A percentile compares a stretch with the other conserved stretches of the same genome.
These are phyloP conservation scores for Sclerospora graminicola DNA, from an alignment of 352 stramenopile species.

Conservation along the genomic window DNA sequence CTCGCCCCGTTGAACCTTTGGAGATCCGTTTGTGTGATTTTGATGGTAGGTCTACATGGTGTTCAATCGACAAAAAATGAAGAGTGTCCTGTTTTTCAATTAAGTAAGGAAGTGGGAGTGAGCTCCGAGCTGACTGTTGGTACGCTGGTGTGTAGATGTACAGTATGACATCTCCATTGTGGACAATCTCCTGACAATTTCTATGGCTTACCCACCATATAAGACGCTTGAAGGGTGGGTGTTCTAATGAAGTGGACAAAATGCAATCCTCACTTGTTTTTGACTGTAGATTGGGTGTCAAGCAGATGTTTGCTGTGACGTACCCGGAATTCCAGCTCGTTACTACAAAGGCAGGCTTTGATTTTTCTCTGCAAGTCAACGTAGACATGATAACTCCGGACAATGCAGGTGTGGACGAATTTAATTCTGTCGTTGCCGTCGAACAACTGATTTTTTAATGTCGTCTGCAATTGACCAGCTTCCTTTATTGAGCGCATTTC, in stretches of 20 bases:
- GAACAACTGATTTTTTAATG: background rate
- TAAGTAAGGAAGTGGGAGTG: background rate
- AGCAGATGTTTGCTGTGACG: slow-evolving; percentile 57
- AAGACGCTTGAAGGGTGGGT: slow-evolving; percentile 51
- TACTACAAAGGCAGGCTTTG: slow-evolving; percentile 64
- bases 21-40: slow-evolving; percentile 80
- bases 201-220: slow-evolving; percentile 69
- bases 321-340: slow-evolving; percentile 68
- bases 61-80: no score
- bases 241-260: background rate
- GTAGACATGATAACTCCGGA: slow-evolving; percentile 62
- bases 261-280: slow-evolving; percentile 2
- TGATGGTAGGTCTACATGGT: slow-evolving; percentile 35
- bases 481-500: slow-evolving; percentile 68
- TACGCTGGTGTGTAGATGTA: slow-evolving; percentile 35
- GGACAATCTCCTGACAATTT: slow-evolving; percentile 54
- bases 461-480: slow-evolving; percentile 19
- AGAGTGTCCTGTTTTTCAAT: no score
- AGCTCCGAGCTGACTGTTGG: slow-evolving; percentile 2
- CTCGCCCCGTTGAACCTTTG: slow-evolving; percentile 59
- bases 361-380: slow-evolving; percentile 69
- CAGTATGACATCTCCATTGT: slow-evolving; percentile 78
- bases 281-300: slow-evolving; percentile 38
- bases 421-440: no score
- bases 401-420: slow-evolving; percentile 36